Conservation (phyloP, 305 asterid species). For the Plantago rigida region DNA sequence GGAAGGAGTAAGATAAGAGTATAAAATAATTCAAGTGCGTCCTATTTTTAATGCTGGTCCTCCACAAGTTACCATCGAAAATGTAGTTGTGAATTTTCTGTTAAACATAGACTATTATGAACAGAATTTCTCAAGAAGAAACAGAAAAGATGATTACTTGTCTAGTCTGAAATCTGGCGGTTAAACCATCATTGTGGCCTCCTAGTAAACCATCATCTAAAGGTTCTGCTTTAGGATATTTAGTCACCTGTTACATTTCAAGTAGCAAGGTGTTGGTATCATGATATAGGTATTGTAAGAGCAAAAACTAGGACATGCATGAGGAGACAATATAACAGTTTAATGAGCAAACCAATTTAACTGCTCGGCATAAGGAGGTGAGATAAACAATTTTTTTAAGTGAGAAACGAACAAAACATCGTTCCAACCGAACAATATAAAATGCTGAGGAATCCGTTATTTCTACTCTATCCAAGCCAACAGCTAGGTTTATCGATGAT, state of each 20-base stretch:
- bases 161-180: slow-evolving; percentile 27
- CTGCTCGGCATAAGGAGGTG: too few species aligned
- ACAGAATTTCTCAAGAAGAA: slow-evolving; percentile 5
- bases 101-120: slow-evolving; percentile 13
- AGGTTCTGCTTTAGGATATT: slow-evolving; percentile 33
- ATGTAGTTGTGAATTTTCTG: slow-evolving; percentile 9
- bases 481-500: background rate
- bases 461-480: background rate
- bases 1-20: background rate
- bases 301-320: slow-evolving; percentile 7
- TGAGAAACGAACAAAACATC: background rate
- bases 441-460: background rate
- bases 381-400: background rate
- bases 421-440: background rate
- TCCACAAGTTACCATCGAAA: slow-evolving; percentile 5
- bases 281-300: background rate
- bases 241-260: slow-evolving; percentile 32
- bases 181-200: slow-evolving; percentile 21
- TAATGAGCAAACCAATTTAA: background rate
- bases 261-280: slow-evolving; percentile 4
- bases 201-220: slow-evolving; percentile 26
- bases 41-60: slow-evolving; percentile 5
- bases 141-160: slow-evolving; percentile 27
- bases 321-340: background rate
- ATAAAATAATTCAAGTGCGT: background rate